Evolutionary conservation across 345 rosid genomes (phyloP), one percentile per base, ranked within the genome.

Genomic region (Pistacia atlantica): DNA sequence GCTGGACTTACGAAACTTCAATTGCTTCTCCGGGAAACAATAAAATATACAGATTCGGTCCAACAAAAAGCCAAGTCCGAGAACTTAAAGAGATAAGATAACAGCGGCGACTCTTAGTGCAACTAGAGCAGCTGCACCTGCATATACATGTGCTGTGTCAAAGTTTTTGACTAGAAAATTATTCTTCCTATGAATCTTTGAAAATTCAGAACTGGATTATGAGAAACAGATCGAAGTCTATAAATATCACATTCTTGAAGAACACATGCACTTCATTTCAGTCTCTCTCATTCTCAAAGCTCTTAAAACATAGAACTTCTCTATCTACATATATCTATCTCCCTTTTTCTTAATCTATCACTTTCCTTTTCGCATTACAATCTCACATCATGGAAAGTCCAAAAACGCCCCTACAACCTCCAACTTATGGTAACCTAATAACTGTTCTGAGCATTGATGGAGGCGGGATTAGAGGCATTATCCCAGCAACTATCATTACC

Each of bases 381-480:
- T 54, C 57, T 22, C 65, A 2, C 11, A 1, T 57, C 12, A 73
- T 75, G 69, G 88, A 83, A 17, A 78, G 84, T 61, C 89, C 90
- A 16, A 68, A 79, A 81, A 82, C 90, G 31, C 89, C 90, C 37
- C 74, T 86, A 7, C 91, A 86, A 55, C 88, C 87, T 52, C 90
- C 91, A 4, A 82, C 88, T 14, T 74, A 70, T 56, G 91, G 91
- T 65, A 82, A 81, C 71, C 56, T 81, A 55, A 64, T 92, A 25
- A 92, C 94, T 20, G 69, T 92, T 62, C 94, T 90, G 31, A 88
- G 91, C 75, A 90, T 90, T 11, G 94, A 92, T 56, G 97, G 97
- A 2, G 94, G 97, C n/a, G 97, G 97, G 4, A 82, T 90, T 16
- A 81, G 97, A 84, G 97, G 94, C 51, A 56, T 92, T 11, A 86